Conservation (phyloP, 1,284 basidiomycete genomes). For the Anthracocystis panici-leucophaei region DNA sequence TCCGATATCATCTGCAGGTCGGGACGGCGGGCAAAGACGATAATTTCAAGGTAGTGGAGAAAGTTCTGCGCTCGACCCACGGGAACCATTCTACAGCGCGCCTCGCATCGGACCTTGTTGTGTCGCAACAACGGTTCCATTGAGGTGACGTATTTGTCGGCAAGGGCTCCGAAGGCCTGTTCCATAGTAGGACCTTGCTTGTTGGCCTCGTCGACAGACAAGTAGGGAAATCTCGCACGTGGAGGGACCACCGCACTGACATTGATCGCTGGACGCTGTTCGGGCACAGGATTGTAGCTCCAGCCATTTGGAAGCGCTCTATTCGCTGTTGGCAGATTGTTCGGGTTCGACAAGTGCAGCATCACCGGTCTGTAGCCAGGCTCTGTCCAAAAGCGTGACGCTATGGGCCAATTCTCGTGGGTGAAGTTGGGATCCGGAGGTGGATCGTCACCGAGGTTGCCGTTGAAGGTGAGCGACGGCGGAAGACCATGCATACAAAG, state of each 20-base stretch:
- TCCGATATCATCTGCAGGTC: conserved; percentile 85
- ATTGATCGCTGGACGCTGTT: conserved; percentile 40
- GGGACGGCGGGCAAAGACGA: conserved; percentile 91
- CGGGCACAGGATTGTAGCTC: conserved; percentile 17
- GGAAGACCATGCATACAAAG: conserved; percentile 63
- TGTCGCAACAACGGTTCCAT: conserved; percentile 43
- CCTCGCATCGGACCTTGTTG: conserved; percentile 52
- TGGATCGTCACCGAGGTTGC: conserved; percentile 31
- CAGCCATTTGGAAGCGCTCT: conserved; percentile 33
- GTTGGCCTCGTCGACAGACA: conserved; percentile 27
- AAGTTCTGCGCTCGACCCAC: conserved; percentile 45
- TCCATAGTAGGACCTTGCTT: conserved; percentile 2
- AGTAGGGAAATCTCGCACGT: conserved; percentile 14
- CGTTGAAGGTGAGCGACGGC: conserved; percentile 35
- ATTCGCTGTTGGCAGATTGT: conserved; percentile 8
- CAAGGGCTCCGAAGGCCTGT: conserved; percentile 49
- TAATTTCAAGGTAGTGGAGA: conserved; percentile 83
- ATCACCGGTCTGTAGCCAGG: conserved; percentile 59
- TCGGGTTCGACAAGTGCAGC: conserved; percentile 34
- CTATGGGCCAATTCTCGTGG: conserved; percentile 42
- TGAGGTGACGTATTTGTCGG: conserved; percentile 47
- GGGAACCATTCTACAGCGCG: conserved; percentile 51
- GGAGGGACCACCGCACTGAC: conserved; percentile 50
- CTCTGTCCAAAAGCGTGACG: conserved; percentile 56
- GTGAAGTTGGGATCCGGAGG: conserved; percentile 41